Evolutionary conservation across 1,139 yeast species (phyloP).

Genomic region (Suhomyces atakaporum): DNA sequence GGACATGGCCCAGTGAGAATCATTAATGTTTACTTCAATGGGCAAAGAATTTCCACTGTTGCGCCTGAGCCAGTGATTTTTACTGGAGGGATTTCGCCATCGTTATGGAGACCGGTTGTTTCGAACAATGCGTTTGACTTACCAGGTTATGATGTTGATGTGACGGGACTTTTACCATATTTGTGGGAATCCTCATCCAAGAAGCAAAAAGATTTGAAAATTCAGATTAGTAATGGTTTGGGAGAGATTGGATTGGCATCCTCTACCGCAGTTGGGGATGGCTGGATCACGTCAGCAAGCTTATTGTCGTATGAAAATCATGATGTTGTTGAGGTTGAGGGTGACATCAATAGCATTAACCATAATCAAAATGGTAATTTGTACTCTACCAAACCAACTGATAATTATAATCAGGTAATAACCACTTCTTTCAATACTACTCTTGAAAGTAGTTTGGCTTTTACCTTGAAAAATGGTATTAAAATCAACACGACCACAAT

Average conservation of each 20-base stretch:
- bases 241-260: conserved; percentile 34
- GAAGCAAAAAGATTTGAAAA: conserved; percentile 32
- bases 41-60: conserved; percentile 47
- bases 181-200: conserved; percentile 48
- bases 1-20: conserved; percentile 70
- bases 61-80: conserved; percentile 62
- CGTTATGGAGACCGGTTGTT: conserved; percentile 78
- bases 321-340: conserved; percentile 38
- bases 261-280: conserved; percentile 11
- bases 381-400: conserved; percentile 34
- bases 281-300: conserved; percentile 20
- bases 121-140: conserved; percentile 73
- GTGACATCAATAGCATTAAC: conserved; percentile 34
- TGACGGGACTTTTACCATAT: conserved; percentile 65
- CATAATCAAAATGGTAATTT: conserved; percentile 21
- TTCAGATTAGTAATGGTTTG: conserved; percentile 62
- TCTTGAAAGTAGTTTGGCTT: conserved; percentile 33
- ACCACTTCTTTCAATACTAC: conserved; percentile 32
- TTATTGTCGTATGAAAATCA: conserved; percentile 57
- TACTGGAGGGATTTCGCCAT: conserved; percentile 80
- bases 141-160: conserved; percentile 62
- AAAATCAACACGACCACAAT: conserved; percentile 29
- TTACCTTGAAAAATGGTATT: conserved; percentile 38
- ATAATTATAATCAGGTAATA: conserved; percentile 37
- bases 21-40: conserved; percentile 54